Base-by-base conservation (phyloP, 257 asterid genomes). In the Salvia hispanica region DNA sequence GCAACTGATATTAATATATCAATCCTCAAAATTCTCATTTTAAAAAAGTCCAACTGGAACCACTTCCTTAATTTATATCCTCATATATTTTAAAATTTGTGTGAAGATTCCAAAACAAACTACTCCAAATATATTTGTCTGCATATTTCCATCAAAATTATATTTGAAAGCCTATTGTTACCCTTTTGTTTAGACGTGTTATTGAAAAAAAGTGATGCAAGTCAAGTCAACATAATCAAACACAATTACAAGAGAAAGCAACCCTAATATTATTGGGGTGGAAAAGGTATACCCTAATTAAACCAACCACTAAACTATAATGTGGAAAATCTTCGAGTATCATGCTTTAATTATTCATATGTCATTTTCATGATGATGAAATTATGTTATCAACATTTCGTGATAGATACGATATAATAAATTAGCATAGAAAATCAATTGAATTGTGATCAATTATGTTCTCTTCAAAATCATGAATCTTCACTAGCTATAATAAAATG, bases 371-470 rank as follows among this genome's bases (percentile, higher is more conserved):
- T 50, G 34, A 62, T 76, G 75, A 80, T 78, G 78, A 46, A 10
- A 77, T 62, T 59, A 70, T 71, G 69, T 61, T 74, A 78, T 78
- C 79, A 70, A 76, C 56, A 46, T 80, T 68, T 64, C 81, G 74
- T 79, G 78, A 67, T 61, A 71, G n/a, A 70, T 58, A 77, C 67
- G 75, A 54, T 47, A 67, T 54, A 42, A 67, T 18, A 64, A 70
- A 14, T 14, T 18, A 57, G 54, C 58, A 57, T 37, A 16, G 42
- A 57, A 51, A 61, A 6, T 36, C 33, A 21, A 48, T 69, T n/a
- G 12, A 47, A 34, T 34, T 34, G n/a, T 14, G 16, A 18, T 10
- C 31, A 28, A 25, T 53, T 53, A 28, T n/a, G 31, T 39, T 6
- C 33, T 12, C 34, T 59, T 59, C 33, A 47, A 50, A 48, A 71